Evolutionary conservation across 163 green algal species (phyloP).

Genomic region (Prototheca stagnorum): DNA sequence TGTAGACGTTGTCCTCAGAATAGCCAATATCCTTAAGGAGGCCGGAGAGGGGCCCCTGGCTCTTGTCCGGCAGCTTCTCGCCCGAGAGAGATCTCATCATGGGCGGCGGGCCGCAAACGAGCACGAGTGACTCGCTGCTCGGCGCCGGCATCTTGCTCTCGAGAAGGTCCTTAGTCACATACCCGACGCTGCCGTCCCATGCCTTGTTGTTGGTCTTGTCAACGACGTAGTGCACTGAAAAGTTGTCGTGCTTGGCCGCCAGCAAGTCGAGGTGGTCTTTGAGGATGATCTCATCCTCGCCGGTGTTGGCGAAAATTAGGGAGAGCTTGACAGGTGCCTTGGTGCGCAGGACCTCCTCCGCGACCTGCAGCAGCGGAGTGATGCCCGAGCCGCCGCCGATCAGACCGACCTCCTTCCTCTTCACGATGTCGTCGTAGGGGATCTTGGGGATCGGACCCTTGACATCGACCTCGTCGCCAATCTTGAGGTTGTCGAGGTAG

Average conservation of each 20-base stretch:
- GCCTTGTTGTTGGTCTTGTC: conserved; percentile 18
- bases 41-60: conserved; percentile 30
- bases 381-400: conserved; percentile 42
- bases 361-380: conserved; percentile 48
- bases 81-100: conserved; percentile 49
- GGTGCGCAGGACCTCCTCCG: conserved; percentile 41
- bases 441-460: conserved; percentile 50
- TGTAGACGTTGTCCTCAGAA: conserved; percentile 28
- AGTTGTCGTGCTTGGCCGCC: conserved; percentile 32
- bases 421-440: conserved; percentile 39
- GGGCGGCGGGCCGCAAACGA: conserved; percentile 55
- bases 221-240: conserved; percentile 27
- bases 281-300: conserved; percentile 76
- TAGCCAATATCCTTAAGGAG: conserved; percentile 54
- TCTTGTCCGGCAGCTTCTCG: conserved; percentile 36
- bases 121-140: conserved; percentile 28
- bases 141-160: conserved; percentile 25
- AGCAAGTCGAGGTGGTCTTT: conserved; percentile 42
- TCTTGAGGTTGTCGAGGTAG: conserved; percentile 28
- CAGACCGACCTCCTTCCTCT: conserved; percentile 34
- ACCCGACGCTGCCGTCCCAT: conserved; percentile 40
- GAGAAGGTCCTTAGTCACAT: conserved; percentile 41
- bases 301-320: conserved; percentile 76
- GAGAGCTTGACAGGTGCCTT: conserved; percentile 20
- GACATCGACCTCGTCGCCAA: conserved; percentile 24